phyloP scores from a whole-genome alignment of 2,329 filamentous ascomycete species.

The Aspergillus latus region DNA sequence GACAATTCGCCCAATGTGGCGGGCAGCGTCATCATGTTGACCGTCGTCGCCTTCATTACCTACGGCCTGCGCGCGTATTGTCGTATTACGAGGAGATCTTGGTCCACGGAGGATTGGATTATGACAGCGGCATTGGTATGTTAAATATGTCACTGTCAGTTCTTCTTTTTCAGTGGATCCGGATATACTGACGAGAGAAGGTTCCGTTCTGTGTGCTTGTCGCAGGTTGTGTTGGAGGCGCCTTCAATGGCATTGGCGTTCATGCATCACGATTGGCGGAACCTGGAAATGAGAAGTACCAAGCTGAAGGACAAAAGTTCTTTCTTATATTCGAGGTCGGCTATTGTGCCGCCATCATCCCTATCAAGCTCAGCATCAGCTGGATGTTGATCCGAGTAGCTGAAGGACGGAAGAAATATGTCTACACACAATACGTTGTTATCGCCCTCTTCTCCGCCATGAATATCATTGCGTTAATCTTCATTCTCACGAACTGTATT shows the following conservation, averaged over 20 bases:
- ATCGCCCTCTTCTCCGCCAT: conserved; percentile 23
- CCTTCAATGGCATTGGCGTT: conserved; percentile 27
- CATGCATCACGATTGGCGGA: conserved; percentile 14
- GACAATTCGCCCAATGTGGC: conserved; percentile 23
- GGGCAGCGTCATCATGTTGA: conserved; percentile 24
- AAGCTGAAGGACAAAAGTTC: conserved; percentile 23
- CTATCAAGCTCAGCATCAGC: conserved; percentile 29
- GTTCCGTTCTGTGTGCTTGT: conserved; percentile 22
- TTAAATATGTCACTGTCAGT: not conserved
- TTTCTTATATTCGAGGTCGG: conserved; percentile 30
- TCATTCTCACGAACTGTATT: conserved; percentile 26
- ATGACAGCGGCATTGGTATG: conserved; percentile 26
- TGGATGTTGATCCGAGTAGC: conserved; percentile 29
- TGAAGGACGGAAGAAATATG: conserved; percentile 23
- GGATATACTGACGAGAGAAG: conserved; percentile 14
- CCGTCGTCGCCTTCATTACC: conserved; percentile 18
- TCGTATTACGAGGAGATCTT: conserved; percentile 21
- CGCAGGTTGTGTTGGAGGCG: conserved; percentile 23
- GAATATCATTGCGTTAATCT: conserved; percentile 26
- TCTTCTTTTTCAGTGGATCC: not conserved
- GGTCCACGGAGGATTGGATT: conserved; percentile 27
- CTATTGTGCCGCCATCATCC: conserved; percentile 28
- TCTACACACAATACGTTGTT: conserved; percentile 23
- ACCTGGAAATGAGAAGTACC: conserved; percentile 21
- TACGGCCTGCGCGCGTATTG: conserved; percentile 23